Percentiles rank a stretch among this genome's conserved stretches.
Evolutionary conservation across 2,329 filamentous ascomycete genomes (phyloP).

Genomic region (Diaporthe australafricana): DNA sequence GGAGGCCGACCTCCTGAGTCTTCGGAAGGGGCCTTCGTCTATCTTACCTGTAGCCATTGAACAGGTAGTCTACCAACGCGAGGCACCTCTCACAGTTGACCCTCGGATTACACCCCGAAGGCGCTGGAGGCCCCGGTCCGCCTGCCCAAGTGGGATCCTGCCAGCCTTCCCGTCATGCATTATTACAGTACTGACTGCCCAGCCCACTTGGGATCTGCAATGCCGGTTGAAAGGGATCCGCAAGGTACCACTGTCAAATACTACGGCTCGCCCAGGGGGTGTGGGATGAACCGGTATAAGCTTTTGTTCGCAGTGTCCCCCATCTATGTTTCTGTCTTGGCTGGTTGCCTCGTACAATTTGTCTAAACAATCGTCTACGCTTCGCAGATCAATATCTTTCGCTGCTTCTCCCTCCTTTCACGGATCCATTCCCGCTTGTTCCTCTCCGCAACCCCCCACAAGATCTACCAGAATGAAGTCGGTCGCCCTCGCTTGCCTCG

Average conservation of each 20-base stretch:
- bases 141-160: slow-evolving; percentile 20
- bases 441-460: not conserved
- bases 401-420: not conserved
- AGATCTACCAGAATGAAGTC: slow-evolving; percentile 30
- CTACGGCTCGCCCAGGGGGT: not conserved
- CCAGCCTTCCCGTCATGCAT: not conserved
- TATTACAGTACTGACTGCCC: not conserved
- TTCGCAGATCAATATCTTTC: slow-evolving; percentile 5
- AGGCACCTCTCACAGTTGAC: not conserved
- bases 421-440: not conserved
- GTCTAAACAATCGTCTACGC: not conserved
- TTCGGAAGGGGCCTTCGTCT: not conserved
- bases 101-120: not conserved
- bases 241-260: slow-evolving; percentile 22
- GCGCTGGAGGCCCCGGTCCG: slow-evolving; percentile 1
- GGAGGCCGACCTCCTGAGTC: not conserved
- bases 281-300: not conserved
- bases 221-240: slow-evolving; percentile 11
- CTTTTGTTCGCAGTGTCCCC: slow-evolving; percentile 20
- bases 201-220: slow-evolving; percentile 24
- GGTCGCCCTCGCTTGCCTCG: slow-evolving; percentile 23
- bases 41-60: not conserved
- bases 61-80: not conserved
- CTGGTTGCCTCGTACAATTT: slow-evolving; percentile 1
- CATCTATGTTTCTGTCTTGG: slow-evolving; percentile 11